These are phyloP conservation scores for Karstenula rhodostoma DNA, from an alignment of 2,329 filamentous ascomycete genomes.

Conservation along the genomic window DNA sequence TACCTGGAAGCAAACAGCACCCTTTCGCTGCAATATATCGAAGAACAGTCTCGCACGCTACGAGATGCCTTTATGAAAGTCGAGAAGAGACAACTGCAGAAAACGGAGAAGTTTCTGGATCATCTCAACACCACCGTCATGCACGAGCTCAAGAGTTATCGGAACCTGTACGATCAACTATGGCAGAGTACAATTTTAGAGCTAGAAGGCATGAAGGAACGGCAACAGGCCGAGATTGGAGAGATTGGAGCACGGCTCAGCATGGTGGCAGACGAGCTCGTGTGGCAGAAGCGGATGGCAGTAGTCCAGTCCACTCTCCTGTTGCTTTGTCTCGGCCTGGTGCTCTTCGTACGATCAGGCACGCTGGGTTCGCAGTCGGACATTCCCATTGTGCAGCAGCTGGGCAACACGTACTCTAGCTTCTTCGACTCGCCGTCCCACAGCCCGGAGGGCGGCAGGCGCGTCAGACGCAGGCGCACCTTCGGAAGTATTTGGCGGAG, in stretches of 20 bases:
- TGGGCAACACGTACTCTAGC: conserved; percentile 46
- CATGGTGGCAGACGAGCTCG: conserved; percentile 90
- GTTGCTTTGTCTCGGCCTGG: conserved; percentile 83
- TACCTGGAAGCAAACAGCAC: conserved; percentile 93
- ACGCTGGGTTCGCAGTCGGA: conserved; percentile 49
- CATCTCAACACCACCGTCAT: conserved; percentile 88
- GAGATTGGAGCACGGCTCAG: conserved; percentile 83
- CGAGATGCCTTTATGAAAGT: conserved; percentile 86
- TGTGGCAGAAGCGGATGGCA: conserved; percentile 85
- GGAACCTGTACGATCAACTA: conserved; percentile 90
- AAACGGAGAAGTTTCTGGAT: conserved; percentile 81
- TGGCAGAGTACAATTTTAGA: conserved; percentile 96
- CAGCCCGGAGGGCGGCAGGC: conserved; percentile 41
- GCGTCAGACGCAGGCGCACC: conserved; percentile 38
- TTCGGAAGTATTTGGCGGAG: conserved; percentile 47
- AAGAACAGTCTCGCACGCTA: conserved; percentile 90
- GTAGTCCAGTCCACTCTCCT: conserved; percentile 90
- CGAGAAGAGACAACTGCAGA: conserved; percentile 86
- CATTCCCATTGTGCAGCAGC: conserved; percentile 56
- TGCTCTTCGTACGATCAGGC: conserved; percentile 71
- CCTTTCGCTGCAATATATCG: conserved; percentile 92
- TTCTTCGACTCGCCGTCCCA: conserved; percentile 50
- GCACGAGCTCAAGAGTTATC: conserved; percentile 65
- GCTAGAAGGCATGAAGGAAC: conserved; percentile 85
- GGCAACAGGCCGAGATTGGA: conserved; percentile 82